Conservation (phyloP, 2,329 filamentous ascomycete species). For the Penicillium sp. region DNA sequence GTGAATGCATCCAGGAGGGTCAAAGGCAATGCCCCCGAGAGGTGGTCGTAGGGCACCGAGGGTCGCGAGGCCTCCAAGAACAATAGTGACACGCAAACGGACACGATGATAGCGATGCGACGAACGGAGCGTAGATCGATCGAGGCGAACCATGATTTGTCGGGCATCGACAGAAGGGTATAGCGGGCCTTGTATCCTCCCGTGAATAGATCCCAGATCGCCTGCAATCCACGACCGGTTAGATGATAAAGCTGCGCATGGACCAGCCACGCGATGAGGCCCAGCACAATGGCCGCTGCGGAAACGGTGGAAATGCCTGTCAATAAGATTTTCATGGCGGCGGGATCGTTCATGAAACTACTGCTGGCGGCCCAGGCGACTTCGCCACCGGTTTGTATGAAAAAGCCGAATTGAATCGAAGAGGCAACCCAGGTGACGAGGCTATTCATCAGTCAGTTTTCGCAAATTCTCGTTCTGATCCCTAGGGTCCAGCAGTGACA, state of each 20-base stretch:
- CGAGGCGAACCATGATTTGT: constrained; percentile 19
- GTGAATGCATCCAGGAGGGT: constrained; percentile 34
- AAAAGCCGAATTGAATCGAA: constrained; percentile 40
- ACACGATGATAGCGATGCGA: constrained; percentile 16
- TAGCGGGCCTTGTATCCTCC: constrained; percentile 18
- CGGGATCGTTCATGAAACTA: constrained; percentile 38
- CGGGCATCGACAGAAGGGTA: constrained; percentile 18
- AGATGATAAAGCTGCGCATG: constrained; percentile 31
- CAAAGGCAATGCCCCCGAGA: constrained; percentile 37
- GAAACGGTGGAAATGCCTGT: constrained; percentile 34
- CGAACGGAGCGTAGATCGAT: constrained; percentile 21
- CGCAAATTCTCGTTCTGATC: neutral
- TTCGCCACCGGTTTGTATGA: constrained; percentile 41
- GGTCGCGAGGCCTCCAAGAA: constrained; percentile 31
- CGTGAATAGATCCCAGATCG: constrained; percentile 17
- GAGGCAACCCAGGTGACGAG: constrained; percentile 33
- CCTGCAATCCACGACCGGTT: constrained; percentile 24
- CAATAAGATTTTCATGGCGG: constrained; percentile 38
- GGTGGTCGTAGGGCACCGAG: constrained; percentile 37
- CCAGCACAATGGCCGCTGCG: constrained; percentile 26
- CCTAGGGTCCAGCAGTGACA: too few species aligned
- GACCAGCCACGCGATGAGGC: constrained; percentile 29
- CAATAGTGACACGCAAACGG: constrained; percentile 28
- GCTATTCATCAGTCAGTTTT: constrained; percentile 16
- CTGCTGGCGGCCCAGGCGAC: constrained; percentile 39